Percentiles rank a stretch among this genome's conserved stretches.
phyloP scores from a whole-genome alignment of 1,284 basidiomycete genomes.

The Cryptococcus maquisensis region DNA sequence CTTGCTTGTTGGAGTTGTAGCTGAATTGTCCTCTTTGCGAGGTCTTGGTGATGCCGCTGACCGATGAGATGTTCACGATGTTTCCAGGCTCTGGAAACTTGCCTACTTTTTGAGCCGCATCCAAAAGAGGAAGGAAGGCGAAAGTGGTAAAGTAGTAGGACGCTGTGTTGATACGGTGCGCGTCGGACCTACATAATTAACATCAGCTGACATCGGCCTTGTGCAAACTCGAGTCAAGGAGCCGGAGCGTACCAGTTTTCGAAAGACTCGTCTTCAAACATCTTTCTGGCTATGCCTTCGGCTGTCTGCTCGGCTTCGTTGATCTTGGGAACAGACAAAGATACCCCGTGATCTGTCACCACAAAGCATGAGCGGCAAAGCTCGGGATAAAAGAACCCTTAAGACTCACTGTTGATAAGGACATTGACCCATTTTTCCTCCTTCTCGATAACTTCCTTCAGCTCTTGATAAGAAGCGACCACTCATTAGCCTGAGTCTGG shows the following conservation, averaged over 20 bases:
- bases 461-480: constrained; percentile 18
- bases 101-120: constrained; percentile 36
- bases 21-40: constrained; percentile 45
- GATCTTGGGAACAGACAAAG: constrained; percentile 26
- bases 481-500: neutral
- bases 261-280: constrained; percentile 44
- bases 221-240: no score
- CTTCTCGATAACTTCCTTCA: constrained; percentile 25
- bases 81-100: constrained; percentile 39
- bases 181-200: constrained; percentile 21
- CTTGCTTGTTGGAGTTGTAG: constrained; percentile 43
- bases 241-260: constrained; percentile 37
- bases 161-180: constrained; percentile 43
- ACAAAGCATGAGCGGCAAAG: neutral
- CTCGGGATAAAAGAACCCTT: no score
- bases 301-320: constrained; percentile 38
- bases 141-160: constrained; percentile 47
- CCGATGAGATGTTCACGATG: constrained; percentile 42
- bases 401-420: constrained; percentile 41
- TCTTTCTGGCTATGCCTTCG: constrained; percentile 38
- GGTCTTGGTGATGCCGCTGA: constrained; percentile 40
- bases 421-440: constrained; percentile 40
- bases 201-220: neutral
- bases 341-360: constrained; percentile 42
- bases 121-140: constrained; percentile 47